Evolutionary conservation across 305 asterid genomes (phyloP), one percentile per base, ranked within the genome.

Genomic region (Solanum hybrid): DNA sequence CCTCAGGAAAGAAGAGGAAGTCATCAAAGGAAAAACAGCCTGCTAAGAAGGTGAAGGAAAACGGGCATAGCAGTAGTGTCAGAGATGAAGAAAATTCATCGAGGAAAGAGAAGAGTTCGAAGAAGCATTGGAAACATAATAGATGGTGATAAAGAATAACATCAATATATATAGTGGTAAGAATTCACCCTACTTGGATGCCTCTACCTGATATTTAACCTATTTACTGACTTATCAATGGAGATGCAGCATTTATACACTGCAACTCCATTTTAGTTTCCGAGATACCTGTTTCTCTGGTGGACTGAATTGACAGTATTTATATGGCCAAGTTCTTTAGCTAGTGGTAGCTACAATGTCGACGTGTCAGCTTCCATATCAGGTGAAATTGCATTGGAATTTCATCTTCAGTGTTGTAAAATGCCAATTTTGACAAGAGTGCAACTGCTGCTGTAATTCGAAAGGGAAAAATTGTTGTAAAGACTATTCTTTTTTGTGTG

Each of bases 1-100:
- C 96, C 64, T 92, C 95, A 3, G 93, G 94, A 76, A 94, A 94
- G 94, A 97, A 94, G 91, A 93, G 97, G 92, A 95, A 93, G 92
- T 73, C 87, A 40, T 86, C 93, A 0, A 93, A 91, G 88, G 94
- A 92, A 89, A 94, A 90, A 67, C 92, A 80, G 89, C 31, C 89
- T 8, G 79, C 64, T 12, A 95, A 93, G 93, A 93, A 93, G 90
- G 92, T 39, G 76, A 93, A 90, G 89, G 94, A 81, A 20, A 89
- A 82, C 31, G 90, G 89, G 5, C 90, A 90, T 16, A 42, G 33
- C 16, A 39, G 86, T 80, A 64, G 31, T 33, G 29, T 4, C 26
- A 11, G 75, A 84, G 74, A 31, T 51, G 88, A 84, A 31, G 24
- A 34, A 1, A 16, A 74, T 20, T 42, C 86, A 11, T 89, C 87